Conservation (phyloP, 768 basidiomycete genomes). For the Wakefieldia striispora region DNA sequence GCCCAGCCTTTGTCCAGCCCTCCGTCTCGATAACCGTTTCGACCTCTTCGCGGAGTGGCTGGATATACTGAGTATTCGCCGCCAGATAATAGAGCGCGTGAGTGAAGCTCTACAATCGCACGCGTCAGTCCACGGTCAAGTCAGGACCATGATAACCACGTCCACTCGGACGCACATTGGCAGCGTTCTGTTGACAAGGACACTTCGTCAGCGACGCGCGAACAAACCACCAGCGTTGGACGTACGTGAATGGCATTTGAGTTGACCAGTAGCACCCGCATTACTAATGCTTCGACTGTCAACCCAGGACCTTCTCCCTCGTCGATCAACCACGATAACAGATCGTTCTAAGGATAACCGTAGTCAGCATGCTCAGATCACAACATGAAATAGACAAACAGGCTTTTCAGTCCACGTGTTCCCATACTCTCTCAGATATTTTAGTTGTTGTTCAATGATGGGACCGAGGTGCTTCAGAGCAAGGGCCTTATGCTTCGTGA, state of each 20-base stretch:
- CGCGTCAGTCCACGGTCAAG: background rate
- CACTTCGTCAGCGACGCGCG: background rate
- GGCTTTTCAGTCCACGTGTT: slow-evolving; percentile 30
- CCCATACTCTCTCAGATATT: slow-evolving; percentile 22
- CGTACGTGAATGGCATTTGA: background rate
- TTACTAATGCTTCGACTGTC: background rate
- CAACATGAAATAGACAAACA: slow-evolving; percentile 19
- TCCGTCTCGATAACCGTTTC: background rate
- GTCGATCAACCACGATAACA: slow-evolving; percentile 31
- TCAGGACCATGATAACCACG: background rate
- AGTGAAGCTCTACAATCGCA: background rate
- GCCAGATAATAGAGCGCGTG: background rate
- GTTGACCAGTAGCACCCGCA: background rate
- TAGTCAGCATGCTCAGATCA: background rate
- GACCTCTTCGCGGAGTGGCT: background rate
- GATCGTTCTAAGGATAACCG: slow-evolving; percentile 25
- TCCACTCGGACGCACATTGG: too few relatives aligned
- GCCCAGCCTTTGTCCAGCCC: background rate
- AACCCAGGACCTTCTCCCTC: background rate
- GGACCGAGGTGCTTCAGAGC: slow-evolving; percentile 19
- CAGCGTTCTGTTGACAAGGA: too few relatives aligned
- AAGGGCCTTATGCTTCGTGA: slow-evolving; percentile 1
- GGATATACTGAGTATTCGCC: background rate
- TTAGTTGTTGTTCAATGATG: slow-evolving; percentile 30
- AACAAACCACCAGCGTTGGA: too few relatives aligned